A percentile compares a stretch with the other conserved stretches of the same genome.
phyloP scores from a whole-genome alignment of 352 stramenopile genomes.

The Aphanomyces cochlioides region DNA sequence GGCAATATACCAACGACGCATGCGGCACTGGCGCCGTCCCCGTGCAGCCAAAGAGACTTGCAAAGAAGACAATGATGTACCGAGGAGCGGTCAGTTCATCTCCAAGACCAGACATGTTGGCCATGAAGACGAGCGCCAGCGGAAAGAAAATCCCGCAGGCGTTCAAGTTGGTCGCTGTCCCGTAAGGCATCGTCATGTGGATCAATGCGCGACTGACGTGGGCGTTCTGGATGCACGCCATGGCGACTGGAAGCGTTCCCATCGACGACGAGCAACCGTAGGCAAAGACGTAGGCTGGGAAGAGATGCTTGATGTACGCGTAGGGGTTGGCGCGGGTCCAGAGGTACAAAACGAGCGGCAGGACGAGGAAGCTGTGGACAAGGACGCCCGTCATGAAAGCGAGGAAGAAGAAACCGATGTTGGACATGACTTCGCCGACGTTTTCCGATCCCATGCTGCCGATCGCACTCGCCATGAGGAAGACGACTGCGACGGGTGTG shows the following conservation, averaged over 20 bases:
- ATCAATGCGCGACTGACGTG: slow-evolving; percentile 49
- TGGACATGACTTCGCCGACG: slow-evolving; percentile 38
- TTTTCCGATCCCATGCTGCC: slow-evolving; percentile 28
- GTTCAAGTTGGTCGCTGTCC: slow-evolving; percentile 67
- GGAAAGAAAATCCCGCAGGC: slow-evolving; percentile 70
- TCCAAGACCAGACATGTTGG: slow-evolving; percentile 54
- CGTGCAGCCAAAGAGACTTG: slow-evolving; percentile 63
- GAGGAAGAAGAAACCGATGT: slow-evolving; percentile 59
- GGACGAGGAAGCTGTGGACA: slow-evolving; percentile 34
- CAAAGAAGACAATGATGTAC: slow-evolving; percentile 60
- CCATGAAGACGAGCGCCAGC: slow-evolving; percentile 68
- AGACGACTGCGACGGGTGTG: slow-evolving; percentile 69
- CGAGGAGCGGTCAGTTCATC: slow-evolving; percentile 31
- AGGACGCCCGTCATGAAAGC: slow-evolving; percentile 43
- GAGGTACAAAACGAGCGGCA: slow-evolving; percentile 32
- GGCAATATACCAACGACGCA: slow-evolving; percentile 62
- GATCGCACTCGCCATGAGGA: slow-evolving; percentile 65
- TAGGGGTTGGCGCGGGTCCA: slow-evolving; percentile 36
- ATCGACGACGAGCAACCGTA: slow-evolving; percentile 35
- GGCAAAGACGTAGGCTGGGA: slow-evolving; percentile 32
- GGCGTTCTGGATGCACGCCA: slow-evolving; percentile 7
- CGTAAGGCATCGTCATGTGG: slow-evolving; percentile 68
- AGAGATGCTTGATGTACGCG: slow-evolving; percentile 33
- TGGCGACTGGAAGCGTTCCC: slow-evolving; percentile 32
- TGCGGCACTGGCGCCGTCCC: slow-evolving; percentile 70